These are phyloP conservation scores for Hordeum marinum DNA, from an alignment of 176 grass and related monocot genomes.

Conservation along the genomic window DNA sequence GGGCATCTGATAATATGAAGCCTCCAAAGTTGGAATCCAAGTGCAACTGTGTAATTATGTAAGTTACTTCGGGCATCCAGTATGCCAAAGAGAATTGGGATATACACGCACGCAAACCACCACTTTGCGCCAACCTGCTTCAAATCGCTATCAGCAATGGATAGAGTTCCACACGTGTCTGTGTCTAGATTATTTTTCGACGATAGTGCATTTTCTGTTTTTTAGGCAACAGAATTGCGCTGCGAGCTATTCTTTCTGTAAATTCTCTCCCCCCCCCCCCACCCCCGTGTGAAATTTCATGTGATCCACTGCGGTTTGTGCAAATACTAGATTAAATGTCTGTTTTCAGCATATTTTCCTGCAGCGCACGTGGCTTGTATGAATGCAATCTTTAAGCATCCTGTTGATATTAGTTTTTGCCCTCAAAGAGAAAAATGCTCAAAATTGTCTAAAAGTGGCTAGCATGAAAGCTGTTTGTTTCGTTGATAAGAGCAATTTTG, in stretches of 20 bases:
- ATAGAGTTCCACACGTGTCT: neutral
- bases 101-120: neutral
- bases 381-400: neutral
- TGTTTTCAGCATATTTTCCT: conserved; percentile 24
- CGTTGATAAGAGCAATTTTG: no score
- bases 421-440: neutral
- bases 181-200: conserved; percentile 36
- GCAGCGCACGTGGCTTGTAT: conserved; percentile 7
- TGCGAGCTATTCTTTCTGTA: conserved; percentile 56
- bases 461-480: neutral
- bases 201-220: conserved; percentile 38
- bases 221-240: conserved; percentile 51
- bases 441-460: neutral
- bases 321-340: conserved; percentile 16
- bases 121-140: neutral
- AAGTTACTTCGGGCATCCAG: conserved; percentile 8
- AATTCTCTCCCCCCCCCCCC: conserved; percentile 1
- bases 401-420: no score
- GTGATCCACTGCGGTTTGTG: conserved; percentile 12
- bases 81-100: neutral
- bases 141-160: neutral
- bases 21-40: conserved; percentile 87
- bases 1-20: conserved; percentile 53
- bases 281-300: conserved; percentile 13
- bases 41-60: conserved; percentile 98